These are phyloP conservation scores for Erodium texanum DNA, from an alignment of 441 rosid species.

Conservation along the genomic window DNA sequence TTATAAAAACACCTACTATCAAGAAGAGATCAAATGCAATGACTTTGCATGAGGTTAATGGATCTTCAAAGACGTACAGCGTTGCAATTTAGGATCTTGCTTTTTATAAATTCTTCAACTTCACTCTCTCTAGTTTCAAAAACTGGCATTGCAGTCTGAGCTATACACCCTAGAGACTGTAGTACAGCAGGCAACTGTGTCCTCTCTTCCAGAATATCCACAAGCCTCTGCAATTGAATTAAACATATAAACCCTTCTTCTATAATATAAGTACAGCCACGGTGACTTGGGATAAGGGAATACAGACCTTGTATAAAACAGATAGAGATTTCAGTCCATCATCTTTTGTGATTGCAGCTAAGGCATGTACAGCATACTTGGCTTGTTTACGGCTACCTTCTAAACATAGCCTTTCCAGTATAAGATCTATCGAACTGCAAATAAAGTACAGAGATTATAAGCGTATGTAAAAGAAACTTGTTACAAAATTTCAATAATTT, in stretches of 20 bases:
- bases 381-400: constrained; percentile 97
- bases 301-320: constrained; percentile 76
- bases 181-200: constrained; percentile 86
- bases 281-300: background rate
- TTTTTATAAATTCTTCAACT: constrained; percentile 65
- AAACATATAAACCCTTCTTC: constrained; percentile 20
- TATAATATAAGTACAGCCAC: constrained; percentile 3
- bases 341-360: constrained; percentile 96
- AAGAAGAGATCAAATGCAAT: constrained; percentile 10
- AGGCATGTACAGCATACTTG: constrained; percentile 94
- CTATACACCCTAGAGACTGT: constrained; percentile 95
- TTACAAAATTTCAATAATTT: constrained; percentile 11
- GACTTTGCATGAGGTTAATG: constrained; percentile 20
- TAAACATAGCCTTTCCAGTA: constrained; percentile 81
- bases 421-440: constrained; percentile 85
- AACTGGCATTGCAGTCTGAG: constrained; percentile 95
- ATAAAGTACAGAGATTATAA: constrained; percentile 20
- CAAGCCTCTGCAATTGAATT: constrained; percentile 66
- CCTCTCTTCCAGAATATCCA: constrained; percentile 88
- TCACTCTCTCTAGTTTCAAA: constrained; percentile 95
- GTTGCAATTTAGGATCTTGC: constrained; percentile 54
- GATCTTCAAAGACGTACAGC: constrained; percentile 43
- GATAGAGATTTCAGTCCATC: constrained; percentile 97
- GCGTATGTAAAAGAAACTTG: constrained; percentile 18
- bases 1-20: constrained; percentile 13